Evolutionary conservation across 768 basidiomycete species (phyloP).

Genomic region (Rhizopogon vinicolor): DNA sequence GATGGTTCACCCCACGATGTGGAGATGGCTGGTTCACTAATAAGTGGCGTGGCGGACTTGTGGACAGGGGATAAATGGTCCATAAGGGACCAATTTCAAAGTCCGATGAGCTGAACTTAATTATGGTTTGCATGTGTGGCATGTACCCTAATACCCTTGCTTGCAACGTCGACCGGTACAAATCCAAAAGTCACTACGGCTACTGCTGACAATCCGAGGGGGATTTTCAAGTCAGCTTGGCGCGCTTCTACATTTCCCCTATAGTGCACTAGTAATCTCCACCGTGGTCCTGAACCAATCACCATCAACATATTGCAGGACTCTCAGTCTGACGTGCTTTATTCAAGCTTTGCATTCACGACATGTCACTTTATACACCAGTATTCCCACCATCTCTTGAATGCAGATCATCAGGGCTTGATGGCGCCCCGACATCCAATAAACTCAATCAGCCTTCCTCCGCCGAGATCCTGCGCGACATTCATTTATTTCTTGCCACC

Average conservation of each 20-base stretch:
- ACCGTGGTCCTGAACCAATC: too few relatives aligned
- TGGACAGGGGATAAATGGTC: not conserved
- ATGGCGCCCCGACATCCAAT: constrained; percentile 3
- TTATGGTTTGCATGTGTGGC: too few relatives aligned
- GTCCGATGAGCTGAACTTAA: not conserved
- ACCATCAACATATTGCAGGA: not conserved
- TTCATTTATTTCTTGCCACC: constrained; percentile 28
- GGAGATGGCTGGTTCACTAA: too few relatives aligned
- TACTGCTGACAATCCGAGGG: not conserved
- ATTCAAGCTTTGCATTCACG: not conserved
- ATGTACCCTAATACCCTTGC: too few relatives aligned
- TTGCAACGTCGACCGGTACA: too few relatives aligned
- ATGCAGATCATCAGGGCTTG: constrained; percentile 1
- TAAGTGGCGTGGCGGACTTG: not conserved
- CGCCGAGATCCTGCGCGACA: constrained; percentile 23
- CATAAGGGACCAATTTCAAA: not conserved
- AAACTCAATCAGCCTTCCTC: constrained; percentile 7
- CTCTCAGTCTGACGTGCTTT: not conserved
- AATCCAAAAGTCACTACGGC: too few relatives aligned
- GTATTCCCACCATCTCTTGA: constrained; percentile 23
- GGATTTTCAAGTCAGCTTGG: not conserved
- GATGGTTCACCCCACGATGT: too few relatives aligned
- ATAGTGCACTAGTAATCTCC: not conserved
- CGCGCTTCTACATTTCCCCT: not conserved
- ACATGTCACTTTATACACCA: constrained; percentile 31